Conservation (phyloP, 1,284 basidiomycete genomes). For the Moesziomyces aphidis region DNA sequence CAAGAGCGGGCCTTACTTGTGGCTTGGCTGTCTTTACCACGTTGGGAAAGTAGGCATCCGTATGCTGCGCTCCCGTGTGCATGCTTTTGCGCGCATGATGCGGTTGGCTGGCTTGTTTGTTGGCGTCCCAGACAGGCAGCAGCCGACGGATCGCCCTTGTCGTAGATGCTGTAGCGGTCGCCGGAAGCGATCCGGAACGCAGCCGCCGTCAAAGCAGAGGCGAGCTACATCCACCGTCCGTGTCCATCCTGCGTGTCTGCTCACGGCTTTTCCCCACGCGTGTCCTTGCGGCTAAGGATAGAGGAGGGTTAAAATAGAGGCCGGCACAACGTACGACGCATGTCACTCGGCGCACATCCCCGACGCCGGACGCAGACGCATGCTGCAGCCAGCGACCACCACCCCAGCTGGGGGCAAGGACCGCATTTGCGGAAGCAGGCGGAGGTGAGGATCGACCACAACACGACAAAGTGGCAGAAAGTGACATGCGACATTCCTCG, state of each 20-base stretch:
- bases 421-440: too few relatives aligned
- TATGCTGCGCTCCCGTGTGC: background rate
- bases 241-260: conserved; percentile 12
- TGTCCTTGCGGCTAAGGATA: background rate
- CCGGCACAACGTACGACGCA: conserved; percentile 12
- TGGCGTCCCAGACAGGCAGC: background rate
- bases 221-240: background rate
- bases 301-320: background rate
- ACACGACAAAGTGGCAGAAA: conserved; percentile 1
- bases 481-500: conserved; percentile 49
- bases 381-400: too few relatives aligned
- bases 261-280: background rate
- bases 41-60: conserved; percentile 13
- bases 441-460: background rate
- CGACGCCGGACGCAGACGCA: too few relatives aligned
- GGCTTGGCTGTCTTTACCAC: background rate
- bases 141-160: background rate
- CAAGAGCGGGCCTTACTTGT: conserved; percentile 2
- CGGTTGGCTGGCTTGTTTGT: background rate
- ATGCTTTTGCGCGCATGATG: background rate
- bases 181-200: conserved; percentile 4
- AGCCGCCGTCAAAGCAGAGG: background rate
- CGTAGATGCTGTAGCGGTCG: conserved; percentile 12
- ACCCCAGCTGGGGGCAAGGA: too few relatives aligned
- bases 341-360: conserved; percentile 11